Conservation (phyloP, 225 moss, liverwort and hornwort genomes). For the Pleurozium schreberi region DNA sequence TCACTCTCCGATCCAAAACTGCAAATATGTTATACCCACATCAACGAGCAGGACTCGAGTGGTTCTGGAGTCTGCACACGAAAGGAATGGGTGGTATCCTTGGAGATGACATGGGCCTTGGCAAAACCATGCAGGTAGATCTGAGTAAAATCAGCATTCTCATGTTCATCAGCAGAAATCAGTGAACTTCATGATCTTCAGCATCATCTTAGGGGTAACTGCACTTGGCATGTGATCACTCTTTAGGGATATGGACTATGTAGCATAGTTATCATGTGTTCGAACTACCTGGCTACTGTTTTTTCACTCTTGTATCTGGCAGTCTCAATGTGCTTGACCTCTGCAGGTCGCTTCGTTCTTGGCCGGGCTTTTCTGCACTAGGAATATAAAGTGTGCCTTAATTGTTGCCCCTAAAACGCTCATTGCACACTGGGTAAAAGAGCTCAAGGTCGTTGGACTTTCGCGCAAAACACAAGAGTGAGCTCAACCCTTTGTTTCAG, state of each 20-base stretch:
- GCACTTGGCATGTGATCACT: not conserved
- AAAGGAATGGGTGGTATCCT: conserved; percentile 91
- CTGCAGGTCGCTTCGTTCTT: conserved; percentile 84
- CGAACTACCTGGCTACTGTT: too few relatives aligned
- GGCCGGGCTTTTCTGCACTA: conserved; percentile 70
- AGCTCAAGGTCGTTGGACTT: conserved; percentile 71
- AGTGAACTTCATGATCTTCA: not conserved
- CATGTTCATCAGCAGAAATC: not conserved
- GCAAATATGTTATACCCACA: conserved; percentile 65
- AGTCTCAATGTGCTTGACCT: not conserved
- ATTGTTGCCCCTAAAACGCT: conserved; percentile 97
- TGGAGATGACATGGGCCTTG: conserved; percentile 98
- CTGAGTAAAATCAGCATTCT: not conserved
- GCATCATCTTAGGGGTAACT: not conserved
- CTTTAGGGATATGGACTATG: too few relatives aligned
- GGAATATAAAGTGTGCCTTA: conserved; percentile 73
- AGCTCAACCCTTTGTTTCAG: not conserved
- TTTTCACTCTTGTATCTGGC: not conserved
- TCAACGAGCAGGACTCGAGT: conserved; percentile 61
- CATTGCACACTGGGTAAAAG: conserved; percentile 85
- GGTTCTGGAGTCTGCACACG: conserved; percentile 81
- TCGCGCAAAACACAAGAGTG: conserved; percentile 67
- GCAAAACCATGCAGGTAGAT: conserved; percentile 88
- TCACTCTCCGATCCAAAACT: conserved; percentile 45
- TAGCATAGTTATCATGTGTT: not conserved